A percentile compares a stretch with the other conserved stretches of the same genome.
Conservation (phyloP, 176 grass and related monocot species). For the Melocanna baccifera region DNA sequence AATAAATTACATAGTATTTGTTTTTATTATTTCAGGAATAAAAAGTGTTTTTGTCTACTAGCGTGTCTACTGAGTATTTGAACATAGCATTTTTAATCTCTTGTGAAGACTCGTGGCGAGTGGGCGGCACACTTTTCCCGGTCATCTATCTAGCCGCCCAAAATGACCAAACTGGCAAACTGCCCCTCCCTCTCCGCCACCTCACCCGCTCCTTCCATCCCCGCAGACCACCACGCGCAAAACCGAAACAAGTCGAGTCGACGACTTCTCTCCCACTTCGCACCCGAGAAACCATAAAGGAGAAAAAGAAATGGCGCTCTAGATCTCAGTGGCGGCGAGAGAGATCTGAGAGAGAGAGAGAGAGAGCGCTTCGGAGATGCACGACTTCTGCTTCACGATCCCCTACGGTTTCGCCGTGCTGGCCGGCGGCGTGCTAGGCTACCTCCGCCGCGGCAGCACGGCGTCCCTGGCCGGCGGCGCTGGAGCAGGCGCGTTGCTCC, state of each 20-base stretch:
- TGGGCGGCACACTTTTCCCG: slow-evolving; percentile 4
- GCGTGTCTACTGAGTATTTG: neutral
- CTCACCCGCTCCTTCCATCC: no score
- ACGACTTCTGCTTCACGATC: slow-evolving; percentile 99
- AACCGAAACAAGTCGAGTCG: neutral
- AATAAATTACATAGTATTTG: no score
- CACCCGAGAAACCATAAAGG: neutral
- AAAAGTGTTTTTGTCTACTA: no score
- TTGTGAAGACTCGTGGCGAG: neutral
- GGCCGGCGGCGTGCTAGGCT: slow-evolving; percentile 70
- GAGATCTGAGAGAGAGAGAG: slow-evolving; percentile 27
- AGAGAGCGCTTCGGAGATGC: slow-evolving; percentile 44
- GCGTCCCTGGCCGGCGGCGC: slow-evolving; percentile 77
- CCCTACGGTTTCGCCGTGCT: slow-evolving; percentile 75
- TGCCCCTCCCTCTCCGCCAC: neutral
- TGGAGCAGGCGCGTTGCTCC: slow-evolving; percentile 56
- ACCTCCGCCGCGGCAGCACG: slow-evolving; percentile 71
- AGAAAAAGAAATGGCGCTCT: neutral
- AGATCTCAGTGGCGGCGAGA: neutral
- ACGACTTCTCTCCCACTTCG: neutral
- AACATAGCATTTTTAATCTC: neutral
- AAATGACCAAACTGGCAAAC: slow-evolving; percentile 7
- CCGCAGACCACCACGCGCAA: neutral
- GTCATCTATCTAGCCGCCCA: neutral
- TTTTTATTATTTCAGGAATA: no score